Base-by-base conservation (phyloP, 139 green algal genomes). In the Nannochloris sp. region DNA sequence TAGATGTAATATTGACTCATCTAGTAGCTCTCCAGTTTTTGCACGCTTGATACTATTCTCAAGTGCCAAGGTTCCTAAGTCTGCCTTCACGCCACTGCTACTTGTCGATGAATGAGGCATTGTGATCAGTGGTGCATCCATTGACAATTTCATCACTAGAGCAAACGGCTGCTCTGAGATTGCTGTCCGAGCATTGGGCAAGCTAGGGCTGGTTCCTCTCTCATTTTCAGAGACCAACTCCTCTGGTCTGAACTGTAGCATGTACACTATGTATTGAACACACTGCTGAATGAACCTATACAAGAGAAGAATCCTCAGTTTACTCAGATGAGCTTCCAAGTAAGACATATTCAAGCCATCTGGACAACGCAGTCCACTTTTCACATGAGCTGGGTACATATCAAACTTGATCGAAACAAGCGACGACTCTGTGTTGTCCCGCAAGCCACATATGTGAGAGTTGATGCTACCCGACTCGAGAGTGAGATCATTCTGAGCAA, bases 261-360 rank as follows among this genome's bases (percentile, higher is more conserved):
- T 75, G 30, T 70, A 53, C 6, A 30, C 48, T 36, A 84, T 68
- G 63, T 85, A 85, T 16, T 49, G 20, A 28, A 84, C 60, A 2
- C 73, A 59, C 56, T 85, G 77, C 44, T 72, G 50, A 25, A 97
- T 53, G 68, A 96, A 95, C 56, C 89, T 79, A 56, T 95, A 78
- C 56, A 96, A 80, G 73, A 87, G 95, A 14, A 96, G 78, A 14
- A 96, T 46, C 51, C 85, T 78, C 17, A 97, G 84, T 37, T 83
- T 74, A 17, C 55, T 74, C 40, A 97, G 71, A 28, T 70, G 53
- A 5, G 84, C 84, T 9, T 63, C 44, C 17, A 97, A 33, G 12
- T 73, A 76, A 64, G 76, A 91, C 65, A 75, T 91, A 9, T 70
- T 61, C 5, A 70, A 40, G 26, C 84, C 85, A 16, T 45, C 30